These are phyloP conservation scores for Pseudozyma sp. DNA, from an alignment of 1,284 basidiomycete genomes.

Conservation along the genomic window DNA sequence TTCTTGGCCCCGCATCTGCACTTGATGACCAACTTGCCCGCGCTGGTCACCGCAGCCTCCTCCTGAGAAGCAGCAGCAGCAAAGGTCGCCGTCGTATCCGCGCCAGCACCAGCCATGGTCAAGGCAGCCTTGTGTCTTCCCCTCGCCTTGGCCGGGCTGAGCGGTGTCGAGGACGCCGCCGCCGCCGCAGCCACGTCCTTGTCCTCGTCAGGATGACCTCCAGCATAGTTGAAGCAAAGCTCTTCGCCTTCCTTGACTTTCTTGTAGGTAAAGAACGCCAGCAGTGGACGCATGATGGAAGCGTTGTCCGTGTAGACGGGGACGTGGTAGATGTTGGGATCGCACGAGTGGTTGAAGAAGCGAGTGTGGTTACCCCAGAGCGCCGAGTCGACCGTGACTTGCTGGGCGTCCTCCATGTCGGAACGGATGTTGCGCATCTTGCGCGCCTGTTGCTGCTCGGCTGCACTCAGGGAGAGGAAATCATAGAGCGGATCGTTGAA, in stretches of 20 bases:
- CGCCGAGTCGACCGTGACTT: conserved; percentile 50
- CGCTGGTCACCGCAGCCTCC: not conserved
- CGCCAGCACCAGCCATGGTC: conserved; percentile 16
- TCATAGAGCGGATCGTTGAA: conserved; percentile 10
- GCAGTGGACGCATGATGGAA: conserved; percentile 72
- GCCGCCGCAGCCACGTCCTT: not conserved
- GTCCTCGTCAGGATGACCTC: not conserved
- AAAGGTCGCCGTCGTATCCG: conserved; percentile 10
- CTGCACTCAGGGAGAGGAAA: conserved; percentile 9
- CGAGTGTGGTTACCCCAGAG: conserved; percentile 58
- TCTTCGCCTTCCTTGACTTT: conserved; percentile 77
- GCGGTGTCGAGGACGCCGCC: not conserved
- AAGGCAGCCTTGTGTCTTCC: conserved; percentile 2
- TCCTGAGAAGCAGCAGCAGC: conserved; percentile 9
- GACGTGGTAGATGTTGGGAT: conserved; percentile 82
- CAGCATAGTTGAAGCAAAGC: conserved; percentile 40
- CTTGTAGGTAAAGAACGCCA: conserved; percentile 78
- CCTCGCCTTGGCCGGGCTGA: conserved; percentile 1
- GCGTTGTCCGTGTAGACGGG: conserved; percentile 79
- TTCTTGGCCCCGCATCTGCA: conserved; percentile 29
- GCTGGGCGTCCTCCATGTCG: conserved; percentile 21
- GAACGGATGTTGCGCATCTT: conserved; percentile 6
- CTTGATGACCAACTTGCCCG: conserved; percentile 1
- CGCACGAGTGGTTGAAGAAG: conserved; percentile 77
- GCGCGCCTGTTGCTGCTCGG: conserved; percentile 7